phyloP scores from a whole-genome alignment of 352 stramenopile genomes.

The Globisporangium barbulae region DNA sequence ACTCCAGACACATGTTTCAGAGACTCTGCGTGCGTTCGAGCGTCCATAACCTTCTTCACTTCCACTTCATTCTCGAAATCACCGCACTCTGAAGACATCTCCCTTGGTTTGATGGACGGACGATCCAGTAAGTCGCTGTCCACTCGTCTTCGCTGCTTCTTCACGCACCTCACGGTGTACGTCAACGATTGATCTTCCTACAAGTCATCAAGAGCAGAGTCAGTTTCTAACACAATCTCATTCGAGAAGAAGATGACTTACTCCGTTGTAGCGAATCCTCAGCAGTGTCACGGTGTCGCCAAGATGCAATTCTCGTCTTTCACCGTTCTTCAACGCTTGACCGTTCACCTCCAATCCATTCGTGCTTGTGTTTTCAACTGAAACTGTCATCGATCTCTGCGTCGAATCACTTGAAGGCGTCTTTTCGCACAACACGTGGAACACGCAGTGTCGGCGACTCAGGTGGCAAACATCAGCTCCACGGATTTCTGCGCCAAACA shows the following conservation, averaged over 20 bases:
- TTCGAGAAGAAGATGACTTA: slow-evolving; percentile 19
- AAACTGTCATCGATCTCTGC: slow-evolving; percentile 35
- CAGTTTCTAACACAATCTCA: background rate
- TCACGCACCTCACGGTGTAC: slow-evolving; percentile 32
- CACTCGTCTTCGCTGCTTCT: slow-evolving; percentile 1
- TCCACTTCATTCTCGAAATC: background rate
- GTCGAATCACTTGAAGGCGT: slow-evolving; percentile 16
- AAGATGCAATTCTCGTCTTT: slow-evolving; percentile 40
- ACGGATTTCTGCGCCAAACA: slow-evolving; percentile 69
- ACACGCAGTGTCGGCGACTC: slow-evolving; percentile 60
- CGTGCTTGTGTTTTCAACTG: slow-evolving; percentile 70
- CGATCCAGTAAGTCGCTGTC: slow-evolving; percentile 7
- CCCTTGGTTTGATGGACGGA: slow-evolving; percentile 17
- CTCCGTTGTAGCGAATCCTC: slow-evolving; percentile 40
- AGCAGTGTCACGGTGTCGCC: slow-evolving; percentile 59
- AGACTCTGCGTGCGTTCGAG: background rate
- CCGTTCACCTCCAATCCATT: slow-evolving; percentile 69
- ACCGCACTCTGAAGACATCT: background rate
- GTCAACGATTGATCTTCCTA: slow-evolving; percentile 46
- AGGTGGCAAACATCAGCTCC: slow-evolving; percentile 49
- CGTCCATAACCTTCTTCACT: background rate
- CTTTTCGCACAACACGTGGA: slow-evolving; percentile 40
- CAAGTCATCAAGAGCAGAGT: slow-evolving; percentile 5
- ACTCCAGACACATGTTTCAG: background rate
- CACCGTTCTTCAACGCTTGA: slow-evolving; percentile 39